Conservation (phyloP, 2,329 filamentous ascomycete species). For the Lecanoromycetidae sp. region DNA sequence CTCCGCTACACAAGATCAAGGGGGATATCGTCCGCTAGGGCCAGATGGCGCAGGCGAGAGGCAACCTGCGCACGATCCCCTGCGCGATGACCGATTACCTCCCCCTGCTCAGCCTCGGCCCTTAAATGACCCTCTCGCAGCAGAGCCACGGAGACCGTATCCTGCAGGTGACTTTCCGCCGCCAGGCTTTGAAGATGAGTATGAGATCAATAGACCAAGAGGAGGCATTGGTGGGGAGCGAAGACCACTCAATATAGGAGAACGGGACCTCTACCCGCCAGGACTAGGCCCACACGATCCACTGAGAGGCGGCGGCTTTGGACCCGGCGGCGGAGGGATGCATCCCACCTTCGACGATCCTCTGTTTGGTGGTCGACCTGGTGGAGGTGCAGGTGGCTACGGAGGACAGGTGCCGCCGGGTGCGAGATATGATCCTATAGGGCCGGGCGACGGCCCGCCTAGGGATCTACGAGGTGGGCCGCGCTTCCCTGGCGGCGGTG, state of each 20-base stretch:
- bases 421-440: slow-evolving; percentile 79
- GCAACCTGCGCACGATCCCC: slow-evolving; percentile 33
- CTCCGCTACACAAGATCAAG: slow-evolving; percentile 4
- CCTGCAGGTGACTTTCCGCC: slow-evolving; percentile 68
- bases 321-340: slow-evolving; percentile 70
- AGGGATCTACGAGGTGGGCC: slow-evolving; percentile 33
- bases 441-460: slow-evolving; percentile 50
- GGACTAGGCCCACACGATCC: slow-evolving; percentile 79
- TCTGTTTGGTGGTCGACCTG: slow-evolving; percentile 54
- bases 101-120: slow-evolving; percentile 56
- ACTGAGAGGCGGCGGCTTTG: slow-evolving; percentile 50
- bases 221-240: slow-evolving; percentile 32
- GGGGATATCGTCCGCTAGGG: slow-evolving; percentile 28
- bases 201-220: slow-evolving; percentile 61
- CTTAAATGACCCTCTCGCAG: slow-evolving; percentile 53
- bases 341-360: slow-evolving; percentile 92
- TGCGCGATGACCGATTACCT: slow-evolving; percentile 42
- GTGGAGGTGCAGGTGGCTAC: slow-evolving; percentile 39
- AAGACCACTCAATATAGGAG: slow-evolving; percentile 60
- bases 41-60: slow-evolving; percentile 30
- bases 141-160: slow-evolving; percentile 46
- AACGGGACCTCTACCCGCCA: slow-evolving; percentile 77
- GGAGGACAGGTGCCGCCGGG: slow-evolving; percentile 57
- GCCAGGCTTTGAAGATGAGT: slow-evolving; percentile 86
- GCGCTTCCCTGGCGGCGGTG: slow-evolving; percentile 36